Evolutionary conservation across 1,284 basidiomycete species (phyloP), one percentile per base, ranked within the genome.

Genomic region (Wolfiporia cocos): DNA sequence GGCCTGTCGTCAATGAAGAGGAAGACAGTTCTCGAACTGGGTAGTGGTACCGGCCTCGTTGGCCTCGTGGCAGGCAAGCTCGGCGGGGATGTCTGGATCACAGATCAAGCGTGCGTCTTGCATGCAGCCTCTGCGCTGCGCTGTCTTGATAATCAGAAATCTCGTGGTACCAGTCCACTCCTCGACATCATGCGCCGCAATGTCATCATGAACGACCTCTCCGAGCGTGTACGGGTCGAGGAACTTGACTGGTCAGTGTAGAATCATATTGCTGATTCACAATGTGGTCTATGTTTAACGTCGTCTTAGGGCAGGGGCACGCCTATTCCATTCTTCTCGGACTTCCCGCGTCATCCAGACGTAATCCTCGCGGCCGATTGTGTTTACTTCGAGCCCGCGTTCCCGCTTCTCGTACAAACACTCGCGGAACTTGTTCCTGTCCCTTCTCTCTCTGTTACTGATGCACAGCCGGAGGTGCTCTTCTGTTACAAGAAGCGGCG

Each of bases 401-500:
- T 96, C 56, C 86, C 92, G 2, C 74, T 94, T 12, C 76, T 97
- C 1, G 86, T 94, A 1, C 64, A 84, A 50, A 95, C 92, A 0
- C 70, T 97, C 38, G 71, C 67, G 26, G 76, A 83, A 32, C 74
- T 96, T 15, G 67, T 73, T 1, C 64, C 59, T 1, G 10, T 15
- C 10, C 3, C n/a, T 12, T n/a, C n/a, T 10, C 20, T 5, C 3
- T 42, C 57, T 15, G 61, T 58, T 30, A 62, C 61, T 39, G 62
- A 65, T 18, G 79, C 82, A 5, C n/a, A n/a, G n/a, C n/a, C n/a
- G n/a, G 84, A 91, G 48, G 74, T 92, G 43, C 62, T 92, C 19
- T 95, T 97, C 61, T 94, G 91, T 62, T 95, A 92, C 66, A 93
- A 94, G 66, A 95, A 95, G 59, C 75, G 92, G 37, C 75, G 93